Conservation (phyloP, 192 early-diverging fungal species). For the Diversispora eburnea region DNA sequence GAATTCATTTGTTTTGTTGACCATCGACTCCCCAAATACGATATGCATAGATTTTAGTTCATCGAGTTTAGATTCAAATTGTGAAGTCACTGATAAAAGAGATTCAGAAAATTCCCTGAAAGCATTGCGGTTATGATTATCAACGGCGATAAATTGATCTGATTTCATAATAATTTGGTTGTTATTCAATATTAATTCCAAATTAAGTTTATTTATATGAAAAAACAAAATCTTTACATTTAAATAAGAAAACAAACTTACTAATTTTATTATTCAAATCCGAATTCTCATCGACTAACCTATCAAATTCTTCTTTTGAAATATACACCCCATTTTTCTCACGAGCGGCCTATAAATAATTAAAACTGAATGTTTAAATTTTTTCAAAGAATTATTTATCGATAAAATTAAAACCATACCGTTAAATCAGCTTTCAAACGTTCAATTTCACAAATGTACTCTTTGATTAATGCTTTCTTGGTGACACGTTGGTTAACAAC, state of each 20-base stretch:
- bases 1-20: conserved; percentile 11
- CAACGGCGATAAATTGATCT: background rate
- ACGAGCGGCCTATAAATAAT: conserved; percentile 54
- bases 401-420: conserved; percentile 29
- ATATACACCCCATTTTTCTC: conserved; percentile 84
- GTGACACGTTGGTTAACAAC: conserved; percentile 76
- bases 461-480: conserved; percentile 76
- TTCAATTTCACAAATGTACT: conserved; percentile 77
- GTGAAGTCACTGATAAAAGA: background rate
- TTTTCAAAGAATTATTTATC: background rate
- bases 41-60: conserved; percentile 1
- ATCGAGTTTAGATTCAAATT: background rate
- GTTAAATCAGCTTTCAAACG: conserved; percentile 73
- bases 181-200: no score
- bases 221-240: no score
- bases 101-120: background rate
- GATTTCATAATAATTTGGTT: no score
- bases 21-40: background rate
- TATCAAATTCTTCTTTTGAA: conserved; percentile 59
- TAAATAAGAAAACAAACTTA: no score
- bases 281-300: conserved; percentile 44
- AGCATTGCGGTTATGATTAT: background rate
- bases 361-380: conserved; percentile 5
- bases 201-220: no score
- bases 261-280: no score